Percentiles rank a stretch among this genome's conserved stretches.
Evolutionary conservation across 2,329 filamentous ascomycete genomes (phyloP).

Genomic region (Bimuria novae-zelandiae): DNA sequence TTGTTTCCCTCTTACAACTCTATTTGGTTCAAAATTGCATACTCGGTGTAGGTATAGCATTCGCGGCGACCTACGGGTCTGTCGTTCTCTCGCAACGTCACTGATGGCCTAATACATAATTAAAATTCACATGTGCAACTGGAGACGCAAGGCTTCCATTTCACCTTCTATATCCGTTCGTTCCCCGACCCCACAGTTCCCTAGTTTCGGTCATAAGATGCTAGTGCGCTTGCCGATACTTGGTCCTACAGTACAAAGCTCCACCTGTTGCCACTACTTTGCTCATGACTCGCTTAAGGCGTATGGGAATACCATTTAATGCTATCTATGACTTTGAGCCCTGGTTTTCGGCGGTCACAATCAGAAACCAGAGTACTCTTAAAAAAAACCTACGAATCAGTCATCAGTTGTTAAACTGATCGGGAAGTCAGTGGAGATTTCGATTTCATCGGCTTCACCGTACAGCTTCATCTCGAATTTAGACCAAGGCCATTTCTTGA

Average conservation of each 20-base stretch:
- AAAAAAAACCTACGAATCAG: too few species aligned
- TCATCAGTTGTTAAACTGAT: too few species aligned
- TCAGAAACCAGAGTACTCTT: too few species aligned
- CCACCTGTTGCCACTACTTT: neutral
- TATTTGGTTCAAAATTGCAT: constrained; percentile 1
- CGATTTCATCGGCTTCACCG: too few species aligned
- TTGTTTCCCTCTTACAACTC: neutral
- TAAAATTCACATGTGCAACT: neutral
- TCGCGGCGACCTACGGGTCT: neutral
- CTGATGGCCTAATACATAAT: neutral
- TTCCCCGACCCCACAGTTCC: neutral
- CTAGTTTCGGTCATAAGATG: neutral
- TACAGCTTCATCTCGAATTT: too few species aligned
- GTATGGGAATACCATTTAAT: neutral
- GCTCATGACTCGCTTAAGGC: neutral
- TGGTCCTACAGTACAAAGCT: neutral
- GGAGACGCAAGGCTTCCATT: neutral
- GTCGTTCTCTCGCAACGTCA: neutral
- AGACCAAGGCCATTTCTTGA: too few species aligned
- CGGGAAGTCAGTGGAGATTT: too few species aligned
- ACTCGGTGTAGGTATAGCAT: constrained; percentile 1
- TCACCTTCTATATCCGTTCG: neutral
- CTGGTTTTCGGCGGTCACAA: neutral
- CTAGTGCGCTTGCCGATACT: constrained; percentile 1
- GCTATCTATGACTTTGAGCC: neutral